Base-by-base conservation (phyloP, 2,329 filamentous ascomycete species). In the Stromatinia cepivora region DNA sequence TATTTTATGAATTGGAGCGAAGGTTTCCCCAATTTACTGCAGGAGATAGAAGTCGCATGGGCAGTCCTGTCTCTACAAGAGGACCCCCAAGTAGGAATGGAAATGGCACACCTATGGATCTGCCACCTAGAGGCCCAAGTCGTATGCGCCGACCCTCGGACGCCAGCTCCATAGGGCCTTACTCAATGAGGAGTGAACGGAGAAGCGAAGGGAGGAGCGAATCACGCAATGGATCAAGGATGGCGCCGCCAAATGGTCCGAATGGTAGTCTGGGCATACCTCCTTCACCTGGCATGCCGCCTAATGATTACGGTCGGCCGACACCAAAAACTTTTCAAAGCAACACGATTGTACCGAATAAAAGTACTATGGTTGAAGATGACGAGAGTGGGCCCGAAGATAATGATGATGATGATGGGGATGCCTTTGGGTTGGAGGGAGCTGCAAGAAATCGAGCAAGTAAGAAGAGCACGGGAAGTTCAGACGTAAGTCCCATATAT, bases 321-420 rank as follows among this genome's bases (percentile, higher is more conserved):
- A 87, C 92, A 73, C 91, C 92, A 22, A 97, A 96, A 78, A 93
- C 93, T 50, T 93, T 97, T 73, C 94, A 97, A 78, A 94, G 91
- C 78, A 98, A 97, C 78, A 98, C 93, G 0, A 97, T 98, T 76
- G 91, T 98, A 45, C 95, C 95, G 0, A 98, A 97, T 78, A 99
- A 98, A 81, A 97, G 94, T 76, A 97, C 92, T 0, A 94, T 98
- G 90, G 88, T 98, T 1, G 95, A 99, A 79, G 95, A 98, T 78
- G 94, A 97, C 73, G 93, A 97, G 70, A 82, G 81, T 69, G 85
- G 84, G 28, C 81, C 81, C 28, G 85, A 86, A 22, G 87, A 86
- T 62, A 95, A 98, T 79, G 94, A 98, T 78, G 94, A 97, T 73
- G 93, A 96, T 74, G 92, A 90, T 67, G 87, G 84, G 67, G 87